Percentiles rank a stretch among this genome's conserved stretches.
Conservation (phyloP, 768 basidiomycete species). For the Boletus reticuloceps region DNA sequence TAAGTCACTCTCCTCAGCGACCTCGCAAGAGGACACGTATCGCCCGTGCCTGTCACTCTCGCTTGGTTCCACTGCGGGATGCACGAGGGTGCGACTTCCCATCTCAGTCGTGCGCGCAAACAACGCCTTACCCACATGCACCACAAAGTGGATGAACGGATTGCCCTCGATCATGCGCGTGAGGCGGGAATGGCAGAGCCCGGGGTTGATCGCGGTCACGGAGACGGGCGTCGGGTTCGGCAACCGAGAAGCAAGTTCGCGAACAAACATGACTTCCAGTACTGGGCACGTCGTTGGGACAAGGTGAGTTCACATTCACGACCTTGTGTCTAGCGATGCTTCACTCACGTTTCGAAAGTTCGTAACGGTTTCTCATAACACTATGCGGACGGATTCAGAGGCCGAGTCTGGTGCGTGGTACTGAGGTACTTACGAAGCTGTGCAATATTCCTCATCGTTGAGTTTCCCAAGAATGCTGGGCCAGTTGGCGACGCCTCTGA, state of each 20-base stretch:
- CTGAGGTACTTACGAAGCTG: constrained; percentile 16
- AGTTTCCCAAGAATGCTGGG: constrained; percentile 28
- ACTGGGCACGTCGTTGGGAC: constrained; percentile 16
- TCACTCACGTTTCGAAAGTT: constrained; percentile 27
- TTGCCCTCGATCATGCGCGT: constrained; percentile 16
- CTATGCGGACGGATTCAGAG: constrained; percentile 8
- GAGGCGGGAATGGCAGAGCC: constrained; percentile 35
- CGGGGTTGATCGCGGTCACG: constrained; percentile 34
- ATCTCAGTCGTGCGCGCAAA: constrained; percentile 33
- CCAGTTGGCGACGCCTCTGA: constrained; percentile 12
- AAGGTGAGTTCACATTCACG: not conserved
- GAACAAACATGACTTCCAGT: constrained; percentile 35
- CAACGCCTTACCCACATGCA: constrained; percentile 13
- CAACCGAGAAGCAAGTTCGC: constrained; percentile 34
- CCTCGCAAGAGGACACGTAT: constrained; percentile 28
- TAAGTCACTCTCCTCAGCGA: constrained; percentile 33
- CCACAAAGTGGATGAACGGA: not conserved
- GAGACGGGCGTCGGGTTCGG: constrained; percentile 26
- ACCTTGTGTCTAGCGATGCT: not conserved
- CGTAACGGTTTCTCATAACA: constrained; percentile 25
- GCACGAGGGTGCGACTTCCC: constrained; percentile 37
- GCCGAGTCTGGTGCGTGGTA: not conserved
- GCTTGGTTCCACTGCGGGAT: constrained; percentile 28
- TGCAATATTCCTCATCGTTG: constrained; percentile 28
- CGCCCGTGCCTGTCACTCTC: constrained; percentile 26